Conservation (phyloP, 2,329 filamentous ascomycete species). For the Cercospora sp. region DNA sequence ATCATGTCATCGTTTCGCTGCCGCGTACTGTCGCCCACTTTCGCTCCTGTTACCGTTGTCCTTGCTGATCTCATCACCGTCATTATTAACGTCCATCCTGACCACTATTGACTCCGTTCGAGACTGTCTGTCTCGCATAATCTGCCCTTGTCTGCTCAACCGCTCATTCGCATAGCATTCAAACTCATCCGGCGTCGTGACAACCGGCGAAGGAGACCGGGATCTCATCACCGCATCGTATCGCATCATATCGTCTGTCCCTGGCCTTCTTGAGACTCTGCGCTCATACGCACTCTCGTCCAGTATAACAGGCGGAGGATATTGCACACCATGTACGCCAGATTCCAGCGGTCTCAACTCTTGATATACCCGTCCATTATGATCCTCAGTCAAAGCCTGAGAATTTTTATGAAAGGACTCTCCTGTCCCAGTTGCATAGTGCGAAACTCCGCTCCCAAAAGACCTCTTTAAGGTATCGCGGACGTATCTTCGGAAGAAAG, state of each 20-base stretch:
- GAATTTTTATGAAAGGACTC: not conserved
- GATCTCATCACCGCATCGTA: constrained; percentile 1
- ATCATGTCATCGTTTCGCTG: constrained; percentile 4
- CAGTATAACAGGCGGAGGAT: constrained; percentile 18
- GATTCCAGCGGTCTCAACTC: constrained; percentile 21
- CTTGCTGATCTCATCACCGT: not conserved
- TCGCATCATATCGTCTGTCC: not conserved
- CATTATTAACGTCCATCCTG: constrained; percentile 8
- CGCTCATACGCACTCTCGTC: constrained; percentile 1
- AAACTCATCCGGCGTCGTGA: constrained; percentile 26
- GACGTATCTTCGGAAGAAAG: constrained; percentile 35
- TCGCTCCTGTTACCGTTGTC: not conserved
- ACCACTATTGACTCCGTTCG: constrained; percentile 15
- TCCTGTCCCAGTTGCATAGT: constrained; percentile 15
- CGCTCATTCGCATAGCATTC: constrained; percentile 24
- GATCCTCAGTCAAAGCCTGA: not conserved
- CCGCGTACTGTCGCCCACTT: not conserved
- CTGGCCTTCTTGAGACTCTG: not conserved
- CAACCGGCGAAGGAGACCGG: constrained; percentile 14
- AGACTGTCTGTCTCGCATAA: constrained; percentile 8
- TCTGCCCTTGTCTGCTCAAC: constrained; percentile 20
- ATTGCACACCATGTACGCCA: constrained; percentile 18
- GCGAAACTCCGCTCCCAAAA: constrained; percentile 19
- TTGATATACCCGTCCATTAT: constrained; percentile 10
- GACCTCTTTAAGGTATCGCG: constrained; percentile 24